phyloP scores from a whole-genome alignment of 331 rosid genomes.

The Dryas integrifolia region DNA sequence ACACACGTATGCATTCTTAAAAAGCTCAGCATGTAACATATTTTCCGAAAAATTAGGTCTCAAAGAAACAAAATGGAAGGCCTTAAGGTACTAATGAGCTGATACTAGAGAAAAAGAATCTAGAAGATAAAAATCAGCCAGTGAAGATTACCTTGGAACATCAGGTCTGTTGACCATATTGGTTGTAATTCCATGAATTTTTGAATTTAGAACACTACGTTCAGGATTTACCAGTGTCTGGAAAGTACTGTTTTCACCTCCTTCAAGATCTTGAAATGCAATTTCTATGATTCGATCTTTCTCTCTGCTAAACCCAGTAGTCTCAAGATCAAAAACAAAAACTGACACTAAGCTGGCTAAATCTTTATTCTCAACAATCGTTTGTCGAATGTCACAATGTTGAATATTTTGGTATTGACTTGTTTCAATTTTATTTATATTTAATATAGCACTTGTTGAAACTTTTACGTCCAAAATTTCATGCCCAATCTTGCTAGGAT shows the following conservation, averaged over 20 bases:
- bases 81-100: background rate
- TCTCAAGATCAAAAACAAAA: slow-evolving; percentile 70
- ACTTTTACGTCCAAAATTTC: slow-evolving; percentile 56
- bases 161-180: slow-evolving; percentile 57
- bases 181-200: slow-evolving; percentile 57
- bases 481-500: slow-evolving; percentile 41
- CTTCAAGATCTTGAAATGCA: slow-evolving; percentile 73
- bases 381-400: slow-evolving; percentile 42
- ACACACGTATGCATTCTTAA: background rate
- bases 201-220: slow-evolving; percentile 46
- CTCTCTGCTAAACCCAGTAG: slow-evolving; percentile 71
- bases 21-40: background rate
- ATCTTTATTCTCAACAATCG: slow-evolving; percentile 57
- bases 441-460: slow-evolving; percentile 43
- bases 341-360: slow-evolving; percentile 51
- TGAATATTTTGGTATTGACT: slow-evolving; percentile 50
- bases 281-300: slow-evolving; percentile 65
- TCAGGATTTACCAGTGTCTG: slow-evolving; percentile 86
- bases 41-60: background rate
- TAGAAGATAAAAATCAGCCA: background rate
- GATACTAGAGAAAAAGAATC: background rate
- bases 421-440: slow-evolving; percentile 47
- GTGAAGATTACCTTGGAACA: slow-evolving; percentile 72
- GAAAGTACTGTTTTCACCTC: slow-evolving; percentile 85
- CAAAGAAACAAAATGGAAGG: slow-evolving; percentile 3